Percentiles rank a stretch among this genome's conserved stretches.
Conservation (phyloP, 768 basidiomycete genomes). For the Pholiota molesta region DNA sequence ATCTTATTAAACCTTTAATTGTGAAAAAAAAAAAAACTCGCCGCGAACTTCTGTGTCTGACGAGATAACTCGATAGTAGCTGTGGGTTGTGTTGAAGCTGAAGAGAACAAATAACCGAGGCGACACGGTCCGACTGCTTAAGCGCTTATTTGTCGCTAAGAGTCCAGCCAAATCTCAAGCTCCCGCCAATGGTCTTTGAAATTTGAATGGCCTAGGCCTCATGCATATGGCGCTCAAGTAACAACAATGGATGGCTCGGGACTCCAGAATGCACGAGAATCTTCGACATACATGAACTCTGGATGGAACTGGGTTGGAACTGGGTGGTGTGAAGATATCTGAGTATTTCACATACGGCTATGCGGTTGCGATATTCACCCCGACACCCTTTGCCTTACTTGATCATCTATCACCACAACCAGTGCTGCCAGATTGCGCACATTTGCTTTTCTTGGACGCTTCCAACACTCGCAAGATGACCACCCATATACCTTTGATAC, state of each 20-base stretch:
- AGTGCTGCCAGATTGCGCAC: not conserved
- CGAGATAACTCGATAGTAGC: too few relatives aligned
- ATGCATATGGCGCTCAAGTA: conserved; percentile 2
- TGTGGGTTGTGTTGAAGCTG: too few relatives aligned
- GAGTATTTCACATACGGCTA: conserved; percentile 13
- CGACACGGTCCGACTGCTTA: not conserved
- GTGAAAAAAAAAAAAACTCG: not conserved
- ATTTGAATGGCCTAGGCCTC: not conserved
- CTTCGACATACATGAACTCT: not conserved
- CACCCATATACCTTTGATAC: conserved; percentile 16
- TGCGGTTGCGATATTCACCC: not conserved
- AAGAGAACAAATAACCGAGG: too few relatives aligned
- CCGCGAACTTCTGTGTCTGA: not conserved
- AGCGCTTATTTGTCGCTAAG: not conserved
- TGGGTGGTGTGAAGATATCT: not conserved
- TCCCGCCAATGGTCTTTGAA: not conserved
- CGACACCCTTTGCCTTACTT: conserved; percentile 8
- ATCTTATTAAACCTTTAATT: not conserved
- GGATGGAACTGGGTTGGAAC: not conserved
- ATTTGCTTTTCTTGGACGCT: not conserved
- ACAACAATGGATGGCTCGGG: not conserved
- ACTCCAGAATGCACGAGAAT: conserved; percentile 12
- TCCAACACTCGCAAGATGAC: conserved; percentile 20
- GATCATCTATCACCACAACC: conserved; percentile 17
- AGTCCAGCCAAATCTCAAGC: not conserved